Evolutionary conservation across 768 basidiomycete genomes (phyloP).

Genomic region (Rubroboletus pulcherrimus): DNA sequence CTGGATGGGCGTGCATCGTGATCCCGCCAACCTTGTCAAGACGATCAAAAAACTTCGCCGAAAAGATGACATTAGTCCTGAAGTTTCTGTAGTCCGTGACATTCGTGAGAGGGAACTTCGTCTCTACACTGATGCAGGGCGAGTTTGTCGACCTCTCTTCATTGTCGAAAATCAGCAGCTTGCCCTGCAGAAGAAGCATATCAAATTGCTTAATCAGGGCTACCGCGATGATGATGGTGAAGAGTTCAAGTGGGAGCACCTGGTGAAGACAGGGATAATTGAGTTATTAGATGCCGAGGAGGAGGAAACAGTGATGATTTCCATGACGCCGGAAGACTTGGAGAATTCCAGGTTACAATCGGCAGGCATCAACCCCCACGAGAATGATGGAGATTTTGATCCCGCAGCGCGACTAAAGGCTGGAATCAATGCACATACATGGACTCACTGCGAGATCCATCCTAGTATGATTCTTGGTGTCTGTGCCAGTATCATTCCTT

Average conservation of each 20-base stretch:
- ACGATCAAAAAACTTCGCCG: conserved; percentile 90
- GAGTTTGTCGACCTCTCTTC: conserved; percentile 95
- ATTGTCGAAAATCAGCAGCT: conserved; percentile 93
- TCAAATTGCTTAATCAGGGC: conserved; percentile 64
- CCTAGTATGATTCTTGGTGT: conserved; percentile 99
- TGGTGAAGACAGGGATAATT: conserved; percentile 84
- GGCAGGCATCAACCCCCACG: conserved; percentile 52
- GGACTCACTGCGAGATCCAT: conserved; percentile 99
- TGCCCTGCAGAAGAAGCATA: conserved; percentile 77
- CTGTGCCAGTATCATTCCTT: conserved; percentile 98
- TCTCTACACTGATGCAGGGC: conserved; percentile 93
- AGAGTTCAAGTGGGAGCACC: conserved; percentile 77
- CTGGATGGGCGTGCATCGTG: conserved; percentile 98
- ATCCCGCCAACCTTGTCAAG: conserved; percentile 87
- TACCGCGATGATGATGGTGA: conserved; percentile 53
- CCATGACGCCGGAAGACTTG: conserved; percentile 96
- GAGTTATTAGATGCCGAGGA: conserved; percentile 97
- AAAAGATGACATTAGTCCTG: conserved; percentile 92
- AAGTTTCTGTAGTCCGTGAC: conserved; percentile 96
- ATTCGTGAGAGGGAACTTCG: conserved; percentile 94
- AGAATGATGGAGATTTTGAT: conserved; percentile 73
- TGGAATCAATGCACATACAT: conserved; percentile 80
- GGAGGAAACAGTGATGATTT: conserved; percentile 99
- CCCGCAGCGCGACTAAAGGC: conserved; percentile 87
- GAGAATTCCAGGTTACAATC: conserved; percentile 75